phyloP scores from a whole-genome alignment of 225 moss, liverwort and hornwort species.

The Pseudoscleropodium purum region DNA sequence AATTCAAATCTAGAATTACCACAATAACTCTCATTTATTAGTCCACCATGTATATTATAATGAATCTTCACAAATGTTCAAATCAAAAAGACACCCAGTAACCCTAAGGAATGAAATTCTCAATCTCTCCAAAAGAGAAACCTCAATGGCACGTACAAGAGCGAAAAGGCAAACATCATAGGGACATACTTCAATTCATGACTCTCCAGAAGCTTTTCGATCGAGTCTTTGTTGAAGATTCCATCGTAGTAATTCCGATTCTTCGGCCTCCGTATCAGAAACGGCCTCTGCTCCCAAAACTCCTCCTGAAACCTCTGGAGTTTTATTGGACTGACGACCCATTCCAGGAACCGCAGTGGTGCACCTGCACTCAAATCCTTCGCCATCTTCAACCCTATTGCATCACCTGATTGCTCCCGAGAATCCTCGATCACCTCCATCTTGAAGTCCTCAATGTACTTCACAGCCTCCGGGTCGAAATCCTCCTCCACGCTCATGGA shows the following conservation, averaged over 20 bases:
- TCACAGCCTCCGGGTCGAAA: constrained; percentile 57
- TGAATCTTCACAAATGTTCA: not conserved
- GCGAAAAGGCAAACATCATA: not conserved
- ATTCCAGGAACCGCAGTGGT: constrained; percentile 60
- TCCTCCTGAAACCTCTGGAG: constrained; percentile 51
- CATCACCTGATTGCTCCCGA: constrained; percentile 25
- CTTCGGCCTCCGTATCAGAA: constrained; percentile 60
- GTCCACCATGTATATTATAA: not conserved
- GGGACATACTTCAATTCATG: constrained; percentile 46
- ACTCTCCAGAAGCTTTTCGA: constrained; percentile 61
- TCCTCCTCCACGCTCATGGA: constrained; percentile 47
- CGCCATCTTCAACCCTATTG: constrained; percentile 53
- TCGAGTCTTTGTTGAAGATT: constrained; percentile 64
- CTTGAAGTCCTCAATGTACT: constrained; percentile 55
- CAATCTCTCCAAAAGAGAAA: not conserved
- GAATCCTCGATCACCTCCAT: constrained; percentile 59
- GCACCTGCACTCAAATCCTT: constrained; percentile 50
- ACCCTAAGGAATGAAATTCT: not conserved
- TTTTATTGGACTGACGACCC: constrained; percentile 64
- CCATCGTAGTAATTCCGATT: constrained; percentile 65
- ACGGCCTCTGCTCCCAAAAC: constrained; percentile 81
- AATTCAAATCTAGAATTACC: not conserved
- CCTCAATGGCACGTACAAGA: not conserved
- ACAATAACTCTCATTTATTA: not conserved
- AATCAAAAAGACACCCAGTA: not conserved